A percentile compares a stretch with the other conserved stretches of the same genome.
Conservation (phyloP, 164 flowering plant genomes). For the Umbellularia californica region DNA sequence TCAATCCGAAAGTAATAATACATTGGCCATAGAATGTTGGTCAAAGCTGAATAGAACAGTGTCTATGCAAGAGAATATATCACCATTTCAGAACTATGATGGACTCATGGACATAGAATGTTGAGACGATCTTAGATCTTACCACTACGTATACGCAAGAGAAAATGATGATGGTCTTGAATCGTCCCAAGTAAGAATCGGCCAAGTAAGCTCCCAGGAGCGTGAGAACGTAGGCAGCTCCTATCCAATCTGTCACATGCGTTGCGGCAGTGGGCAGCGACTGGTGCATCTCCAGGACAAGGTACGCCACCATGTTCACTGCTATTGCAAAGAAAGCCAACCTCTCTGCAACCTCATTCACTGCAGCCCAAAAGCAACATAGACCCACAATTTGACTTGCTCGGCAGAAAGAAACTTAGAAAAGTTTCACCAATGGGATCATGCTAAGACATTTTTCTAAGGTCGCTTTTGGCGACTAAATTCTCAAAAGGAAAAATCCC, state of each 20-base stretch:
- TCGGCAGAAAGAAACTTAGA: background rate
- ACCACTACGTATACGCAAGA: conserved; percentile 58
- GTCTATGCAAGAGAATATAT: too few relatives aligned
- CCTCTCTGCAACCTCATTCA: conserved; percentile 75
- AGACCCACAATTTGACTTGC: background rate
- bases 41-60: too few relatives aligned
- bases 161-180: conserved; percentile 53
- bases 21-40: too few relatives aligned
- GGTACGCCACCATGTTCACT: conserved; percentile 59
- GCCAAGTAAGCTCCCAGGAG: conserved; percentile 71
- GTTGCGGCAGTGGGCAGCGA: conserved; percentile 50
- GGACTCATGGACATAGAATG: too few relatives aligned
- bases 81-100: too few relatives aligned
- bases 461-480: too few relatives aligned
- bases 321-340: conserved; percentile 58
- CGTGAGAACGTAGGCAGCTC: conserved; percentile 60
- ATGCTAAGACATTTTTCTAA: background rate
- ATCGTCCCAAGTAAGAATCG: conserved; percentile 74
- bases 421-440: background rate
- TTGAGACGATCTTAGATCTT: conserved; percentile 28
- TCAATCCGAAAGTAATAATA: too few relatives aligned
- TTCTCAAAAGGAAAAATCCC: too few relatives aligned
- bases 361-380: conserved; percentile 17
- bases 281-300: conserved; percentile 46
- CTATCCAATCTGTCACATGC: conserved; percentile 58